Conservation (phyloP, 1,284 basidiomycete species). For the Singerocomus inundabilis region DNA sequence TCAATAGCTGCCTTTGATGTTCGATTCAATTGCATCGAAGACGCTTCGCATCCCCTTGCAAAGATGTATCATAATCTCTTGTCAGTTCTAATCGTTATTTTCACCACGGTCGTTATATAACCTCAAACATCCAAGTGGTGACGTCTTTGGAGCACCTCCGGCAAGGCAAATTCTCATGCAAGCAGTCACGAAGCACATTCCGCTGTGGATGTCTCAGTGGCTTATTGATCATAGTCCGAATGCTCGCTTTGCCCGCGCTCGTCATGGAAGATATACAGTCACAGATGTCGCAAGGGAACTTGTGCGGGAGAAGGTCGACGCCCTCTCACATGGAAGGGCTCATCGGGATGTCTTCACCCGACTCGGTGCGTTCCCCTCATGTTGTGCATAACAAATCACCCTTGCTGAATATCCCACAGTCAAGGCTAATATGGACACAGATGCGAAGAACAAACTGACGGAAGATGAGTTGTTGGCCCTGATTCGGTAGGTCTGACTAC, state of each 20-base stretch:
- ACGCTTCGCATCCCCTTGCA: slow-evolving; percentile 39
- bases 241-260: slow-evolving; percentile 37
- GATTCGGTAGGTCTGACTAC: slow-evolving; percentile 40
- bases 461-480: slow-evolving; percentile 54
- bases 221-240: slow-evolving; percentile 36
- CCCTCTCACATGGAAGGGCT: slow-evolving; percentile 31
- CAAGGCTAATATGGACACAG: slow-evolving; percentile 49
- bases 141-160: slow-evolving; percentile 20
- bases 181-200: slow-evolving; percentile 15
- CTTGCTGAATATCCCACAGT: slow-evolving; percentile 35
- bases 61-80: slow-evolving; percentile 34
- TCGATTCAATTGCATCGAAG: slow-evolving; percentile 36
- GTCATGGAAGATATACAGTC: slow-evolving; percentile 25
- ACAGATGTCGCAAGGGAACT: slow-evolving; percentile 38
- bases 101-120: background rate
- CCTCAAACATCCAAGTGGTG: too few species aligned
- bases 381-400: background rate
- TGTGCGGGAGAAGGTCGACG: slow-evolving; percentile 42
- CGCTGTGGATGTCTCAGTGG: slow-evolving; percentile 34
- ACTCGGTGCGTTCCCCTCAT: slow-evolving; percentile 34
- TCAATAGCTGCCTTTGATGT: slow-evolving; percentile 42
- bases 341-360: slow-evolving; percentile 40
- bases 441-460: slow-evolving; percentile 41
- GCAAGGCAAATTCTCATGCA: slow-evolving; percentile 18
- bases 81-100: too few species aligned